Conservation (phyloP, 208 protist genomes). For the Leptomonas seymouri region DNA sequence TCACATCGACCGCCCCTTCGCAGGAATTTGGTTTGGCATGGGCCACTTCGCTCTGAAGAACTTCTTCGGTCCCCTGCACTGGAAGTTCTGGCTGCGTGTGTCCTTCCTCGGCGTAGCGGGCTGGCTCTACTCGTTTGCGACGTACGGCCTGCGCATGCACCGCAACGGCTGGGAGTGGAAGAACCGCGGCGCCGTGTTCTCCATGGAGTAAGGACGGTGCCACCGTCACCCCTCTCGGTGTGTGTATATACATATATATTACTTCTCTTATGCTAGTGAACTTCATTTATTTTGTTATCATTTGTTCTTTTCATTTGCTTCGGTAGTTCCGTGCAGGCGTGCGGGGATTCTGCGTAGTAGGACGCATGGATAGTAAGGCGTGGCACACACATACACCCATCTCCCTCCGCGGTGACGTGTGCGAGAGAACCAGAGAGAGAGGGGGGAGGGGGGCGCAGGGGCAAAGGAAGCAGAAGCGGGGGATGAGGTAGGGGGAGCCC, state of each 20-base stretch:
- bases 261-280: conserved; percentile 1
- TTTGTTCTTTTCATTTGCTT: conserved; percentile 1
- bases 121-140: conserved; percentile 40
- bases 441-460: too few species aligned
- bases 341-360: not conserved
- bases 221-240: too few species aligned
- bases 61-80: conserved; percentile 78
- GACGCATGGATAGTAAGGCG: too few species aligned
- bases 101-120: conserved; percentile 60
- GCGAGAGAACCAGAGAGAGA: too few species aligned
- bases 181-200: conserved; percentile 83
- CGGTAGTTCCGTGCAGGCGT: not conserved
- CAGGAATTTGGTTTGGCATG: conserved; percentile 81
- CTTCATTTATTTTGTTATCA: conserved; percentile 11
- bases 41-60: conserved; percentile 84
- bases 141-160: conserved; percentile 81
- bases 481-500: too few species aligned
- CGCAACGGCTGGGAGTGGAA: conserved; percentile 90
- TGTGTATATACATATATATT: too few species aligned
- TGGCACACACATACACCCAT: too few species aligned
- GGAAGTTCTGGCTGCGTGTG: conserved; percentile 67
- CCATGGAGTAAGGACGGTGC: conserved; percentile 79
- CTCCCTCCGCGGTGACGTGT: too few species aligned
- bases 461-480: too few species aligned
- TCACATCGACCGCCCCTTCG: conserved; percentile 64